Base-by-base conservation (phyloP, 2,329 filamentous ascomycete species). In the Colletotrichum lupini region DNA sequence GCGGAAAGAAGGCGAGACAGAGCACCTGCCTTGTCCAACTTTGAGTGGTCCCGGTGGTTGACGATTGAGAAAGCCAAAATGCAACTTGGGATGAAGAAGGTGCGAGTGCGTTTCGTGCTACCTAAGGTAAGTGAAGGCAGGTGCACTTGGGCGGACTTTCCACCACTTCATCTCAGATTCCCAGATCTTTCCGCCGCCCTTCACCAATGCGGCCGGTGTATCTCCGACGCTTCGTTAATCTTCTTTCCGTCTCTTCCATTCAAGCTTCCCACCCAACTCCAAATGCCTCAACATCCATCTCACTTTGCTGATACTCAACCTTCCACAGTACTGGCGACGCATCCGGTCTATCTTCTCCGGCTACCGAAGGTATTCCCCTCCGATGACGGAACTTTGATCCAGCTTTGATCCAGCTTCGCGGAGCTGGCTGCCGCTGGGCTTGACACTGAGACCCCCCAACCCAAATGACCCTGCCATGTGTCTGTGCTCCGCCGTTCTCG, bases 361-460 rank as follows among this genome's bases (percentile, higher is more conserved):
- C 32, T 14, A 24, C 16, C 30, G 16, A 32, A 32, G 30, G 30
- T 16, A n/a, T 37, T 35, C 22, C 24, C 19, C 19, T 49, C 42
- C 19, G 42, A 49, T n/a, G 42, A 49, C 42, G 42, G 19, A 19
- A 49, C 19, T 49, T 19, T 22, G 19, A 49, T 49, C 42, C 8
- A 49, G 19, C 42, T 57, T 42, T 26, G 35, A 49, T 57, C 65
- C 53, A 64, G 37, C 64, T 30, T 58, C 37, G 52, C 16, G 58
- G 65, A 52, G 35, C 42, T 26, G 30, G 42, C 19, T 37, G 28
- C 37, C 24, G 37, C 37, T 42, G 37, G 37, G 53, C 28, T 60
- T 46, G 60, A 60, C 32, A 64, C 59, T 57, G 66, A 73, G 66
- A 73, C 69, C 28, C 28, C 56, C 52, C 24, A 64, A 58, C 52